These are phyloP conservation scores for Bonnemaisonia californica DNA, from an alignment of 31 red algal genomes.

Conservation along the genomic window DNA sequence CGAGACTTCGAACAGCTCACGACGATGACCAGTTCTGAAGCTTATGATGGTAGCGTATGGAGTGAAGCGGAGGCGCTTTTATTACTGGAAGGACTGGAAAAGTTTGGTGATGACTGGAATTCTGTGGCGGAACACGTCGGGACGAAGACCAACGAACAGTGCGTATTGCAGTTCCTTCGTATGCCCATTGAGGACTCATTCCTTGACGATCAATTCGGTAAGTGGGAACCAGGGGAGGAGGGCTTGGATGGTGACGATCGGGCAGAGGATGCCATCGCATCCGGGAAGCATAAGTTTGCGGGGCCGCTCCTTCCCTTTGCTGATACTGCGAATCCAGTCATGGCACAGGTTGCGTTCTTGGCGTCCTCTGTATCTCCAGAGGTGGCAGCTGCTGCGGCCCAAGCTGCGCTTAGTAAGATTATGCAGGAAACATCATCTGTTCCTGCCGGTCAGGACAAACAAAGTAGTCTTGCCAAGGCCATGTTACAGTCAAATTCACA, in stretches of 20 bases:
- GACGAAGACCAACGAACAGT: conserved; percentile 86
- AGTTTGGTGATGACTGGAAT: conserved; percentile 93
- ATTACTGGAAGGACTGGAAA: conserved; percentile 89
- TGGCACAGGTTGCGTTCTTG: conserved; percentile 91
- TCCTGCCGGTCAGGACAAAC: conserved; percentile 11
- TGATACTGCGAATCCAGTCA: conserved; percentile 78
- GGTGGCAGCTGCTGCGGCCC: conserved; percentile 84
- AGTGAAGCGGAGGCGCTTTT: conserved; percentile 85
- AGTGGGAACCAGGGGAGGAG: conserved; percentile 23
- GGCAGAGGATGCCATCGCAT: conserved; percentile 24
- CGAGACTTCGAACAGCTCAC: conserved; percentile 87
- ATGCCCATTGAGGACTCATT: conserved; percentile 95
- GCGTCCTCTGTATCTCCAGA: conserved; percentile 80
- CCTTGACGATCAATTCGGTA: conserved; percentile 83
- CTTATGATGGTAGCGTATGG: conserved; percentile 69
- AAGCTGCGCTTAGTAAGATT: conserved; percentile 71
- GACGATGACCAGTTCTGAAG: conserved; percentile 56
- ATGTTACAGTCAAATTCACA: conserved; percentile 21
- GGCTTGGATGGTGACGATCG: conserved; percentile 28
- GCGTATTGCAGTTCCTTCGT: conserved; percentile 87
- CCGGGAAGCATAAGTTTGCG: conserved; percentile 56
- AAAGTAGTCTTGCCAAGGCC: conserved; percentile 38
- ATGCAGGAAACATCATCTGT: conserved; percentile 19
- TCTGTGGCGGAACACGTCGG: conserved; percentile 90
- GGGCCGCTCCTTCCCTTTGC: conserved; percentile 65